phyloP scores from a whole-genome alignment of 805 yeast genomes.

The Torulaspora delbrueckii region DNA sequence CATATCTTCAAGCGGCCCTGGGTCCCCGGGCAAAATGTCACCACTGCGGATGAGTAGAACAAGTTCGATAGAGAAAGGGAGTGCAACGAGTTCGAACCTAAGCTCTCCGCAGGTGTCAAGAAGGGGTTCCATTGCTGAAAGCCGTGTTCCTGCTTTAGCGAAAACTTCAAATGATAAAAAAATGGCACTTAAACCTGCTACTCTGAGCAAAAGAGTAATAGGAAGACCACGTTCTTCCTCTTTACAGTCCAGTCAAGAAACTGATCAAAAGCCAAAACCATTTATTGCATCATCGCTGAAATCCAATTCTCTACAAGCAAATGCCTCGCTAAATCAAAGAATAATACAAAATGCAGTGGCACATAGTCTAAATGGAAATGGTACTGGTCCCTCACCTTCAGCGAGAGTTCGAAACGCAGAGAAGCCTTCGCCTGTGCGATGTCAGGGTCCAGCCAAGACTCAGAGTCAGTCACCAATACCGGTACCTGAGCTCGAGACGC shows the following conservation, averaged over 20 bases:
- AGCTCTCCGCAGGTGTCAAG: conserved; percentile 20
- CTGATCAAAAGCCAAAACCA: conserved; percentile 1
- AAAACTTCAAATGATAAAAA: conserved; percentile 9
- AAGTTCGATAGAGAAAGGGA: conserved; percentile 17
- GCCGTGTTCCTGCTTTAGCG: conserved; percentile 3
- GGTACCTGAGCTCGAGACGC: conserved; percentile 3
- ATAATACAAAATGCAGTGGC: conserved; percentile 25
- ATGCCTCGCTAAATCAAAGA: conserved; percentile 27
- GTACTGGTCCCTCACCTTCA: neutral
- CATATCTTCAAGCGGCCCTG: conserved; percentile 12
- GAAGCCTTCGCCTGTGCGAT: neutral
- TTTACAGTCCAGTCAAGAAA: conserved; percentile 24
- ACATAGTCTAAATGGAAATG: neutral
- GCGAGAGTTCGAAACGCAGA: neutral
- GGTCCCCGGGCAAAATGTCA: conserved; percentile 17
- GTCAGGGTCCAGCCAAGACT: neutral
- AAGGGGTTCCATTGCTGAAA: conserved; percentile 17
- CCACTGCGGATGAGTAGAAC: conserved; percentile 22
- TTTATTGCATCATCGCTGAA: conserved; percentile 14
- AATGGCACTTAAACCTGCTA: conserved; percentile 1
- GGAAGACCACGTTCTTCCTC: conserved; percentile 34
- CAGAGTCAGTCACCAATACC: conserved; percentile 1
- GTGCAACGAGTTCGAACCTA: conserved; percentile 3
- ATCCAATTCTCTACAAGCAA: conserved; percentile 32
- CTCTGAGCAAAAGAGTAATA: conserved; percentile 6